phyloP scores from a whole-genome alignment of 2,329 filamentous ascomycete species.

The Cercospora sesami region DNA sequence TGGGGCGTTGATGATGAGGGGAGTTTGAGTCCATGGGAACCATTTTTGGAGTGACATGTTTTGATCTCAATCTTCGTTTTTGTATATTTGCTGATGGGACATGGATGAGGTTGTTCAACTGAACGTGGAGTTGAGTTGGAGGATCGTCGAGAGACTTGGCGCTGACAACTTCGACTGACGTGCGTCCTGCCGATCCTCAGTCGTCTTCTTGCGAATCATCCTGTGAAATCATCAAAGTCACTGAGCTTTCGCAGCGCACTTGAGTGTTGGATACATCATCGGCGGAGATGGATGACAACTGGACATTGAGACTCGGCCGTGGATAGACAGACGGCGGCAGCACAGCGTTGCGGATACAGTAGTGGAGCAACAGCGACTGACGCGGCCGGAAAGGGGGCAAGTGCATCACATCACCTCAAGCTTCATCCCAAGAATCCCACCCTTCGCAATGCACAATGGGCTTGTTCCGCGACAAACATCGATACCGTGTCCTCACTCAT shows the following conservation, averaged over 20 bases:
- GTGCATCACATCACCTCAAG: background rate
- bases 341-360: too few species aligned
- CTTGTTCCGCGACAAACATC: background rate
- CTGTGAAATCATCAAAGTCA: too few species aligned
- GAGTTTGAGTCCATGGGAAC: conserved; percentile 23
- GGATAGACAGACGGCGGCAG: too few species aligned
- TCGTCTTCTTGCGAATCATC: background rate
- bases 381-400: background rate
- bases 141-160: background rate
- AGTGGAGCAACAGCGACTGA: background rate
- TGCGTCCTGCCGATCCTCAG: background rate
- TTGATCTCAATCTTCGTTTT: too few species aligned
- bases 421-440: background rate
- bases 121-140: background rate
- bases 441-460: background rate
- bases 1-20: conserved; percentile 28
- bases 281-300: too few species aligned
- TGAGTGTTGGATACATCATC: too few species aligned
- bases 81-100: too few species aligned
- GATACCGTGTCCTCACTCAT: background rate
- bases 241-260: too few species aligned
- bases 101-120: background rate
- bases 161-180: background rate
- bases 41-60: conserved; percentile 11
- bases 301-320: too few species aligned